phyloP scores from a whole-genome alignment of 805 yeast genomes.

The Suhomyces faveliae region DNA sequence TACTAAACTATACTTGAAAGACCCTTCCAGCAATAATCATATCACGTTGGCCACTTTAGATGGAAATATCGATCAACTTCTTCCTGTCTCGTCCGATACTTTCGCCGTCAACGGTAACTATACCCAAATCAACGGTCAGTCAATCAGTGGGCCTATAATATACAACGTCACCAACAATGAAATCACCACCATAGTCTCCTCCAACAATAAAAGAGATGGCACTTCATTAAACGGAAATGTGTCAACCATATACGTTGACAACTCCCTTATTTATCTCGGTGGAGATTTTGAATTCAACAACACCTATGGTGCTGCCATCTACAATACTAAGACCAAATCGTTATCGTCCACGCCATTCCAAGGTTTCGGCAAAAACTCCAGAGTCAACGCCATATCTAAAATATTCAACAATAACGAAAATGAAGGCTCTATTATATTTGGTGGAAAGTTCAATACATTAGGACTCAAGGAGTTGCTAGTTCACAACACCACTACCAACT shows the following conservation, averaged over 20 bases:
- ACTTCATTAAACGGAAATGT: conserved; percentile 28
- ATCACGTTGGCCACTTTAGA: conserved; percentile 28
- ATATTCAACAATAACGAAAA: conserved; percentile 27
- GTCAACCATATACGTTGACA: conserved; percentile 37
- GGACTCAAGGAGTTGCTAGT: conserved; percentile 48
- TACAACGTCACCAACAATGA: conserved; percentile 28
- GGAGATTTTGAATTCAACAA: conserved; percentile 64
- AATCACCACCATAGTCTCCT: conserved; percentile 21
- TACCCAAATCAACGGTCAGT: conserved; percentile 27
- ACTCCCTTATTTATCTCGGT: conserved; percentile 66
- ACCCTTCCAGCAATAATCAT: conserved; percentile 17
- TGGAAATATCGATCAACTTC: conserved; percentile 30
- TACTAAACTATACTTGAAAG: conserved; percentile 23
- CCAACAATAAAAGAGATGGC: conserved; percentile 14
- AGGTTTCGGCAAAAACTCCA: conserved; percentile 67
- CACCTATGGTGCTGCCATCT: conserved; percentile 61
- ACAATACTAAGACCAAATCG: conserved; percentile 46
- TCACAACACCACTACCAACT: conserved; percentile 32
- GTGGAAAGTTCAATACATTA: conserved; percentile 69
- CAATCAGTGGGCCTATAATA: conserved; percentile 33
- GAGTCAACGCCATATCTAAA: conserved; percentile 60
- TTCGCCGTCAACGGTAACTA: conserved; percentile 38
- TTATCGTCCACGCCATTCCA: conserved; percentile 60
- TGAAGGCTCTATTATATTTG: conserved; percentile 62
- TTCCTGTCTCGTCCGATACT: conserved; percentile 24